Base-by-base conservation (phyloP, 352 stramenopile genomes). In the Pythium aphanidermatum region DNA sequence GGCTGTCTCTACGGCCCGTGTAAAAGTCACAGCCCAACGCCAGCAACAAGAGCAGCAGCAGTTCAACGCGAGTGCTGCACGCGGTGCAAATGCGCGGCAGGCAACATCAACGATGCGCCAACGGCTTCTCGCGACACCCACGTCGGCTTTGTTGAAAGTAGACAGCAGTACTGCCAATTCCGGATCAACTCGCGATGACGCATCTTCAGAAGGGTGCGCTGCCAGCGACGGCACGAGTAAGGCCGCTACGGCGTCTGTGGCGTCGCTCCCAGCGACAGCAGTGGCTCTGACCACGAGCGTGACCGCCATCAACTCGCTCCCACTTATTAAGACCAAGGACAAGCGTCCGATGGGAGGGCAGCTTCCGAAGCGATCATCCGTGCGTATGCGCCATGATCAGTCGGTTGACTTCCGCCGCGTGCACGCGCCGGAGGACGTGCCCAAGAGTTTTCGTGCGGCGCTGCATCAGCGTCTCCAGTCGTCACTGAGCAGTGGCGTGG, bases 381-480 rank as follows among this genome's bases (percentile, higher is more conserved):
- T 87, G 36, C 63, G 77, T 0, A 81, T 61, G 24, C 74, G 76
- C 1, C 57, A 86, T 42, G 77, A 90, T 33, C 70, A 70, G 29
- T 76, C 66, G 26, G 63, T 80, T 3, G 77, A 90, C 38, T 70
- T 86, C 21, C 72, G 77, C 21, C 68, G 77, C 13, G 74, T 87
- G 33, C 73, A 90, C 61, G 76, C 77, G 24, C 74, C 75, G 5
- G 65, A 83, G 37, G 63, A 84, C 29, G 79, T 90, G 29, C 77
- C 77, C 27, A 90, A 90, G 53, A 84, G 59, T 46, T 83, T 85
- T 34, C 74, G 72, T 24, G 51, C 63, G 8, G 70, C 83, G 41
- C 37, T 88, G 30, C 70, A 86, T 40, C 65, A 77, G 33, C 46
- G 53, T 3, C 33, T 55, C 14, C 53, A 61, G 32, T 30, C 37